Base-by-base conservation (phyloP, 208 protist genomes). In the Acanthamoeba triangularis region DNA sequence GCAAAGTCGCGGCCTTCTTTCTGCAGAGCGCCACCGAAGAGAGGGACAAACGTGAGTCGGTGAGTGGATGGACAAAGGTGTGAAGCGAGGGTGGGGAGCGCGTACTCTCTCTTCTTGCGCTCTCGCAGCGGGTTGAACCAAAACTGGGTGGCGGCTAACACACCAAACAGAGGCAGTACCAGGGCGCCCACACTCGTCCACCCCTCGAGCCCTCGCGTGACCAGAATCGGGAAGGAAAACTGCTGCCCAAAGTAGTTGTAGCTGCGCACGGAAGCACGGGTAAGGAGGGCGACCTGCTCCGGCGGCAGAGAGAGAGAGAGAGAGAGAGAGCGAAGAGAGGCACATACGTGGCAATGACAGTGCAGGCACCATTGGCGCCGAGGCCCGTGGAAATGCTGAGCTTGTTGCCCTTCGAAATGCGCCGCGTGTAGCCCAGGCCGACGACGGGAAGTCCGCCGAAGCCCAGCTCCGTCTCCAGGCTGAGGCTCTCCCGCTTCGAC, bases 61-160 rank as follows among this genome's bases (percentile, higher is more conserved):
- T 8, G 25, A 11, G 59, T 67, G 25, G 20, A 52, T 14, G 16
- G 41, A 28, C 37, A 33, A 52, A 52, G 18, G 74, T 6, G 41
- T 37, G 74, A 52, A 82, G 25, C 20, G 41, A 82, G 23, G 41
- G 41, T 1, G 41, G 37, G 20, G 25, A 30, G 37, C 2, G 23
- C 80, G 80, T 65, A 90, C 80, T 90, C 80, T 41, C 33, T 30
- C 49, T 90, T 90, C 52, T 63, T 90, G 52, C 80, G 80, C 28
- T 65, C 80, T 56, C 80, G 80, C n/a, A 90, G 80, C 14, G 80
- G 80, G 33, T 90, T 90, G 52, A 90, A 37, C 80, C 80, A 90
- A 90, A 90, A 90, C 49, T 90, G 80, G 25, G 80, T 65, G 52
- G 80, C 80, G n/a, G 80, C 49, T 30, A 90, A n/a, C 47, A 90